Percentiles rank a stretch among this genome's conserved stretches.
Evolutionary conservation across 176 grass and related monocot species (phyloP).

Genomic region (Typha latifolia): DNA sequence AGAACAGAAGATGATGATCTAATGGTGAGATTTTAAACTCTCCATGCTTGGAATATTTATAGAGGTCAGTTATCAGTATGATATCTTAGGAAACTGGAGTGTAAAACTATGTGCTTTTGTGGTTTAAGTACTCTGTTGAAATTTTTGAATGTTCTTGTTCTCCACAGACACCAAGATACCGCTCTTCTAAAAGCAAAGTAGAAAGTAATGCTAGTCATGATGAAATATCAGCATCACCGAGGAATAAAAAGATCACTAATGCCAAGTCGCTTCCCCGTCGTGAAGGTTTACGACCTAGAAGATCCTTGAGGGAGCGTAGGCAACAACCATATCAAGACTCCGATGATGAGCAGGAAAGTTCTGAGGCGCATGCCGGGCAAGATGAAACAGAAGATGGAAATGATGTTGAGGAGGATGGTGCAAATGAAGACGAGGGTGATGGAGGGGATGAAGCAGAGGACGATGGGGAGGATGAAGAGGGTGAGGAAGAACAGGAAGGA

Average conservation of each 20-base stretch:
- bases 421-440: slow-evolving; percentile 63
- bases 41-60: slow-evolving; percentile 4
- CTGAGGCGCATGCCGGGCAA: slow-evolving; percentile 48
- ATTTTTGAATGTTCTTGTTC: slow-evolving; percentile 9
- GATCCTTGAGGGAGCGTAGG: slow-evolving; percentile 44
- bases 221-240: slow-evolving; percentile 33
- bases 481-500: slow-evolving; percentile 89
- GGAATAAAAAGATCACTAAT: slow-evolving; percentile 49
- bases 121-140: background rate
- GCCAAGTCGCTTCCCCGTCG: slow-evolving; percentile 63
- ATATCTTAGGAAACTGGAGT: slow-evolving; percentile 2
- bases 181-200: slow-evolving; percentile 73
- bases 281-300: slow-evolving; percentile 87
- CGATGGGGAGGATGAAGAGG: slow-evolving; percentile 95
- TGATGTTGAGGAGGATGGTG: slow-evolving; percentile 75
- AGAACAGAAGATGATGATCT: slow-evolving; percentile 94
- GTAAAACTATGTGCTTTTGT: slow-evolving; percentile 5
- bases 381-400: slow-evolving; percentile 79
- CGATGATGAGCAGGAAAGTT: slow-evolving; percentile 76
- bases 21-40: slow-evolving; percentile 57
- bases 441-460: slow-evolving; percentile 81
- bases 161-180: slow-evolving; percentile 64
- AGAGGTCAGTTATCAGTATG: slow-evolving; percentile 5
- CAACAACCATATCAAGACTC: slow-evolving; percentile 61
- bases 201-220: slow-evolving; percentile 38